A percentile compares a stretch with the other conserved stretches of the same genome.
phyloP scores from a whole-genome alignment of 768 basidiomycete species.

The Piloderma croceum region DNA sequence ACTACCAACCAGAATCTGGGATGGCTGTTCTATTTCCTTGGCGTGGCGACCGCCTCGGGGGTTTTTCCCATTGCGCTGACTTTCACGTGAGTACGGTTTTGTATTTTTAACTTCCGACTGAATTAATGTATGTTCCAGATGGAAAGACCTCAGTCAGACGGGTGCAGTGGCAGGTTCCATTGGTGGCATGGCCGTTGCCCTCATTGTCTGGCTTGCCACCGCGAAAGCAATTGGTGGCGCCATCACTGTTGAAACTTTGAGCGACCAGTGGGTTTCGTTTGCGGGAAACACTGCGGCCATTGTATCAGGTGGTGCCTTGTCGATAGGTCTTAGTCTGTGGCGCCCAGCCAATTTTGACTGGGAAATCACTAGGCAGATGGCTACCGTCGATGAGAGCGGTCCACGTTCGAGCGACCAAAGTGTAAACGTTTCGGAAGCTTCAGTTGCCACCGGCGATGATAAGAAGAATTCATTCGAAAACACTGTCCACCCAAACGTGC shows the following conservation, averaged over 20 bases:
- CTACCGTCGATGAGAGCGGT: slow-evolving; percentile 6
- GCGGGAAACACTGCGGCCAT: slow-evolving; percentile 24
- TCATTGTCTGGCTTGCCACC: slow-evolving; percentile 23
- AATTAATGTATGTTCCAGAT: slow-evolving; percentile 8
- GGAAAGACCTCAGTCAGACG: slow-evolving; percentile 16
- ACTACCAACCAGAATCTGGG: slow-evolving; percentile 17
- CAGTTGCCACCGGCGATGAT: no score
- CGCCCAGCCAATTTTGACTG: slow-evolving; percentile 24
- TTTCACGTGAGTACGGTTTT: slow-evolving; percentile 7
- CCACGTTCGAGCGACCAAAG: neutral
- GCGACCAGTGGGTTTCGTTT: slow-evolving; percentile 20
- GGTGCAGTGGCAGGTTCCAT: slow-evolving; percentile 21
- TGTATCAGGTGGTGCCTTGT: slow-evolving; percentile 19
- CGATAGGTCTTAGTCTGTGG: slow-evolving; percentile 18
- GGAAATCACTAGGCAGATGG: slow-evolving; percentile 19
- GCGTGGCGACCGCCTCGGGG: slow-evolving; percentile 19
- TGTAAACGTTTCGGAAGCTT: slow-evolving; percentile 1
- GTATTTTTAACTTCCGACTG: neutral
- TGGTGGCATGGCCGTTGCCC: slow-evolving; percentile 20
- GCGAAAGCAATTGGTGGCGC: slow-evolving; percentile 15
- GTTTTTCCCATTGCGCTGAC: slow-evolving; percentile 19
- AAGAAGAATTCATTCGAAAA: no score
- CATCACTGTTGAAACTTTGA: slow-evolving; percentile 20
- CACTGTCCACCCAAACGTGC: no score
- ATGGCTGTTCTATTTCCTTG: slow-evolving; percentile 23